phyloP scores from a whole-genome alignment of 192 early-diverging fungal genomes.

The Mortierella claussenii region DNA sequence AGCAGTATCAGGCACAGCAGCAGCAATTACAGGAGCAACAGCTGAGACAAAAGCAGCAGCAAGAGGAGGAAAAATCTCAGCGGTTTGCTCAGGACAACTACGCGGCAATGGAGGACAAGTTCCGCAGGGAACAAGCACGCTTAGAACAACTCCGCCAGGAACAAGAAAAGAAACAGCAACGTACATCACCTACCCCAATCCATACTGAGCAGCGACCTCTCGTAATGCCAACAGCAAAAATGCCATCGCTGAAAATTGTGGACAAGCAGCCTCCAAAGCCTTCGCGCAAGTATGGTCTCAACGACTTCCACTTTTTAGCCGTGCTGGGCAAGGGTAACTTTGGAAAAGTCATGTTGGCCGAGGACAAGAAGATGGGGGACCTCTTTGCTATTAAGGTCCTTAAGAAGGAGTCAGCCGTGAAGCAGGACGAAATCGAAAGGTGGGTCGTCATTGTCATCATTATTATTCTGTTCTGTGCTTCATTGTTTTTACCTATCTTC shows the following conservation, averaged over 20 bases:
- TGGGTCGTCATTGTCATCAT: no score
- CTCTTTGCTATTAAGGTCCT: conserved; percentile 97
- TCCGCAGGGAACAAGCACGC: conserved; percentile 36
- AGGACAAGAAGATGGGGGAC: conserved; percentile 82
- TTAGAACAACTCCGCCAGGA: conserved; percentile 46
- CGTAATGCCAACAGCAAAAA: conserved; percentile 32
- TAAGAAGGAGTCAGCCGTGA: conserved; percentile 97
- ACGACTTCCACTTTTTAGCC: conserved; percentile 94
- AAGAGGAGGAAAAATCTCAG: conserved; percentile 22
- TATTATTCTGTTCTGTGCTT: no score
- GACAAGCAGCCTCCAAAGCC: conserved; percentile 42
- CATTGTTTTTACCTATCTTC: conserved; percentile 54
- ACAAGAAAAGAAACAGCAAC: conserved; percentile 43
- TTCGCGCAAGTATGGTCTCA: conserved; percentile 74
- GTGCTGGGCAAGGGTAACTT: conserved; percentile 99
- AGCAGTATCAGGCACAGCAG: conserved; percentile 30
- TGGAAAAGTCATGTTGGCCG: conserved; percentile 98
- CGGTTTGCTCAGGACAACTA: conserved; percentile 6
- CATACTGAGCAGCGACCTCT: conserved; percentile 27
- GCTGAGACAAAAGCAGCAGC: conserved; percentile 16
- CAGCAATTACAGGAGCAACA: conserved; percentile 15
- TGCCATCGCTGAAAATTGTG: conserved; percentile 48
- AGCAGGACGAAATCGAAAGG: conserved; percentile 81
- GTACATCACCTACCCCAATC: conserved; percentile 10
- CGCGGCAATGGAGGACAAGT: conserved; percentile 33